Evolutionary conservation across 192 early-diverging fungal genomes (phyloP).

Genomic region (Coemansia sp.): DNA sequence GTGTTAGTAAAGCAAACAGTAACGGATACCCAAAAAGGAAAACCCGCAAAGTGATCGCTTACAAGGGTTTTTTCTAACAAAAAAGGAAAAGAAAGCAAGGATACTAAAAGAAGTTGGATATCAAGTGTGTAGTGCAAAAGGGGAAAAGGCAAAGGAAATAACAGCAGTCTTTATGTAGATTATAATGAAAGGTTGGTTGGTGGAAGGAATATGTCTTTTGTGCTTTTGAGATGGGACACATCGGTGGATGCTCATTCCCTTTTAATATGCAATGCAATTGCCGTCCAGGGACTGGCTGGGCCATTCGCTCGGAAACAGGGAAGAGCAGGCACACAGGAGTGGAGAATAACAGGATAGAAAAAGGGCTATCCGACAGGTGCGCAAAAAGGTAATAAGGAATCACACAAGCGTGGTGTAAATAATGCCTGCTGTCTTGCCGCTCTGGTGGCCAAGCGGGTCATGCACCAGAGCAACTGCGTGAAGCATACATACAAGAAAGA

Average conservation of each 20-base stretch:
- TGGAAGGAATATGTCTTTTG: neutral
- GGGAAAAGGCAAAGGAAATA: neutral
- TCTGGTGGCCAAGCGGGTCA: too few relatives aligned
- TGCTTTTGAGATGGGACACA: neutral
- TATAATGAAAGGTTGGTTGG: neutral
- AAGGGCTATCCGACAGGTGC: neutral
- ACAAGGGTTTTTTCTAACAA: neutral
- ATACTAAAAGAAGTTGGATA: neutral
- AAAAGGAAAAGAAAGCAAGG: neutral
- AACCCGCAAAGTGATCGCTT: too few relatives aligned
- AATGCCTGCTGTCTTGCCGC: too few relatives aligned
- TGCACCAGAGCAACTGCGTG: too few relatives aligned
- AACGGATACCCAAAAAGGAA: too few relatives aligned
- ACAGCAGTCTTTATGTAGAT: neutral
- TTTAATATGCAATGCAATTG: slow-evolving; percentile 16
- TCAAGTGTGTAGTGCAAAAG: neutral
- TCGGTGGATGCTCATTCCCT: slow-evolving; percentile 11
- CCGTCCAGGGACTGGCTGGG: slow-evolving; percentile 1
- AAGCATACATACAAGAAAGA: too few relatives aligned
- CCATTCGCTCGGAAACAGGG: slow-evolving; percentile 2
- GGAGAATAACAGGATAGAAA: slow-evolving; percentile 4
- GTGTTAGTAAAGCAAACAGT: neutral
- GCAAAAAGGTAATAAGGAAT: neutral
- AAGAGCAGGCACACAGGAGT: neutral
- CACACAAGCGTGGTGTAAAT: too few relatives aligned